These are phyloP conservation scores for Rhytidiadelphus loreus DNA, from an alignment of 225 moss, liverwort and hornwort species.

Conservation along the genomic window DNA sequence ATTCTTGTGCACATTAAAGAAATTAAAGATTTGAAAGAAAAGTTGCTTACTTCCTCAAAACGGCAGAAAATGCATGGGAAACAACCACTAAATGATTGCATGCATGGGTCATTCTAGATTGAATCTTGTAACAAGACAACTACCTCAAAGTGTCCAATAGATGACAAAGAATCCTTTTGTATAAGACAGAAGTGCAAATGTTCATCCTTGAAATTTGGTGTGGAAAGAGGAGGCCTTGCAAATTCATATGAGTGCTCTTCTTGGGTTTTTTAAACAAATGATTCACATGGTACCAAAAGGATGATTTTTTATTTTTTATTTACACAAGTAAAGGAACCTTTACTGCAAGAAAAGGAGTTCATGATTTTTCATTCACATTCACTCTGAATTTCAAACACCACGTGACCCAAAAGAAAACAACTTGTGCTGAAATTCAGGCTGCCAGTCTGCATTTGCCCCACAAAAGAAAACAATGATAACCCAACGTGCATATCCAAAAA, in stretches of 20 bases:
- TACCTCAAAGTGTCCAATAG: not conserved
- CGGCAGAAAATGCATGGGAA: rapidly evolving
- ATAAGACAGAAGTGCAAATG: not conserved
- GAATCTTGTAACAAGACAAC: not conserved
- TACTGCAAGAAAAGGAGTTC: no score
- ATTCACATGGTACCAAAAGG: not conserved
- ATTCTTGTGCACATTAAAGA: not conserved
- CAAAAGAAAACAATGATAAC: not conserved
- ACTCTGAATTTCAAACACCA: not conserved
- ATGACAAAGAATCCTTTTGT: not conserved
- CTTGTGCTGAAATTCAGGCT: not conserved
- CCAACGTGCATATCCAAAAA: not conserved
- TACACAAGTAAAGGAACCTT: no score
- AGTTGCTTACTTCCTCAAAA: not conserved
- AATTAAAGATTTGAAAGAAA: not conserved
- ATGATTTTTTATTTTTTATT: no score
- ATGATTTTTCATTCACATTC: not conserved
- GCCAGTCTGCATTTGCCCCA: not conserved
- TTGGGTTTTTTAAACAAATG: not conserved
- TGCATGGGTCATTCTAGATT: not conserved
- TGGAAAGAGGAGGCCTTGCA: not conserved
- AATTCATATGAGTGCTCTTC: no score
- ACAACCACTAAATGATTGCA: not conserved
- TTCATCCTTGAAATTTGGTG: not conserved
- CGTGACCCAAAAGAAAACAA: not conserved